Base-by-base conservation (phyloP, 495 filamentous ascomycete species). In the Penicillium ucsense region DNA sequence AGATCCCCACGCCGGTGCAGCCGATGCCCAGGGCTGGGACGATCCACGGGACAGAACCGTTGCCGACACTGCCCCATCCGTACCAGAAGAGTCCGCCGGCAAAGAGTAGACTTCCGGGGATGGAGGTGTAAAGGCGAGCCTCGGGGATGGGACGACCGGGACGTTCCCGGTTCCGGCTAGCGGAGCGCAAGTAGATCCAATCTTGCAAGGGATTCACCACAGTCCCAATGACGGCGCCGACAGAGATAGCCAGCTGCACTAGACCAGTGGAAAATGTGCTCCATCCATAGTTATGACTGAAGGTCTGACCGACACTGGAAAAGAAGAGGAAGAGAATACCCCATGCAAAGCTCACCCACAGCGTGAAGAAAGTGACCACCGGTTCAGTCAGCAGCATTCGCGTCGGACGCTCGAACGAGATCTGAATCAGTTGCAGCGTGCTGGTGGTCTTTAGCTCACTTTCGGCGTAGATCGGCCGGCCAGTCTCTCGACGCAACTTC, bases 401-500 rank as follows among this genome's bases (percentile, higher is more conserved):
- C 3, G 64, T 55, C 0, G 77, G 77, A 0, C 74, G 72, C 35
- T 67, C 43, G 47, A 74, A 67, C 8, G 71, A 67, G 8, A 65
- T 46, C 12, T 62, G 50, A 4, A 71, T 42, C 4, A 65, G 45
- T 7, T 53, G 45, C 35, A 50, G 48, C 28, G 55, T 47, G 53
- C 51, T 62, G 5, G 52, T 43, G 10, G 56, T 44, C 37, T 57
- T 48, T 41, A 71, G 30, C 32, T 72, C 68, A 1, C 57, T 50
- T 5, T 57, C 50, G 1, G 68, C 67, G 46, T 69, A 72, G 31
- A 71, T 55, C 0, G 60, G 56, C 3, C 58, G 59, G 3, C 81
- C 80, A 1, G 84, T 87, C 43, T 77, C 59, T 34, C 76, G 66
- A 11, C 84, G 73, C 31, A 88, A 63, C 52, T 80, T 82, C 48